These are phyloP conservation scores for Backusella australiensis DNA, from an alignment of 192 early-diverging fungal genomes.

Conservation along the genomic window DNA sequence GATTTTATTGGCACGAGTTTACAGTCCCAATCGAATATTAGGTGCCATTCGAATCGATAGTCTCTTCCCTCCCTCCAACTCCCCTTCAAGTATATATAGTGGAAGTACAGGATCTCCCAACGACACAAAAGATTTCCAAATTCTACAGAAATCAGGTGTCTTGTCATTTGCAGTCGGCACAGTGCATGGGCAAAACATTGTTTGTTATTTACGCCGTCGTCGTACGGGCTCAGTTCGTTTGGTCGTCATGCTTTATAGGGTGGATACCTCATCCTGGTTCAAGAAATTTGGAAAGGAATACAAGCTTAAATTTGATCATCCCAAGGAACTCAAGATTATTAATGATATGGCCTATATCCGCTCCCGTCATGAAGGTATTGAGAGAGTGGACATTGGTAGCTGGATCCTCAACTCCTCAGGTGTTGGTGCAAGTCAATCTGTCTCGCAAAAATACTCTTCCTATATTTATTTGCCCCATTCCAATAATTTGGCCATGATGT, in stretches of 20 bases:
- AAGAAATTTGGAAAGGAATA: conserved; percentile 6
- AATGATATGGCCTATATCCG: conserved; percentile 7
- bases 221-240: conserved; percentile 9
- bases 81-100: not conserved
- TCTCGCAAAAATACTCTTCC: not conserved
- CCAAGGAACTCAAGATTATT: conserved; percentile 6
- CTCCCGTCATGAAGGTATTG: not conserved
- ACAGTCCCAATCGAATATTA: not conserved
- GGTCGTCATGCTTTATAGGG: not conserved
- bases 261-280: not conserved
- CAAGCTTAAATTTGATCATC: not conserved
- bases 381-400: not conserved
- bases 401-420: not conserved
- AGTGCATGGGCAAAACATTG: not conserved
- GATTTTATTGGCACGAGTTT: not conserved
- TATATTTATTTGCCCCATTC: conserved; percentile 6
- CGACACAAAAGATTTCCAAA: conserved; percentile 6
- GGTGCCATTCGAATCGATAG: conserved; percentile 7
- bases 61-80: not conserved
- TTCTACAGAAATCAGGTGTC: conserved; percentile 13
- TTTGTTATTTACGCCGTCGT: conserved; percentile 8
- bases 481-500: not conserved
- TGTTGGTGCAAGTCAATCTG: not conserved
- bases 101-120: not conserved
- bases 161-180: conserved; percentile 9